Conservation (phyloP, 1,284 basidiomycete species). For the Polyporus tsugae region DNA sequence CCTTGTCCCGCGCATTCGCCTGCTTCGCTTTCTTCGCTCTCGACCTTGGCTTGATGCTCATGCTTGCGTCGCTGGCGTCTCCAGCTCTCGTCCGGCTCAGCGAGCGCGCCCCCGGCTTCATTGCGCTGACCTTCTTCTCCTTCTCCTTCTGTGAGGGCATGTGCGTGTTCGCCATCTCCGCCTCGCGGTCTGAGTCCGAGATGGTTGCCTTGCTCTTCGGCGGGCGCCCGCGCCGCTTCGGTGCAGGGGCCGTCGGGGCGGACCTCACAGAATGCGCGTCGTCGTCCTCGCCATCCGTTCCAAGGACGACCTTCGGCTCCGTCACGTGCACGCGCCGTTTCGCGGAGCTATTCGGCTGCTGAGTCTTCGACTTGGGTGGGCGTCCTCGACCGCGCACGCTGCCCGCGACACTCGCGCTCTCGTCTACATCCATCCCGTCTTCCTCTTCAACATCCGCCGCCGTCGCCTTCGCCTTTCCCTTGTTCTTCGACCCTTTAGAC, state of each 20-base stretch:
- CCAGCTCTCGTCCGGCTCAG: slow-evolving; percentile 33
- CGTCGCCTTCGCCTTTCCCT: slow-evolving; percentile 24
- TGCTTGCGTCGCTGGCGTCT: slow-evolving; percentile 26
- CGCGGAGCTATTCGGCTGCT: slow-evolving; percentile 23
- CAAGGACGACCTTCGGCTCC: slow-evolving; percentile 30
- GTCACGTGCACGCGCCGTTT: slow-evolving; percentile 33
- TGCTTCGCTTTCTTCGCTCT: slow-evolving; percentile 31
- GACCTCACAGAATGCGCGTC: slow-evolving; percentile 30
- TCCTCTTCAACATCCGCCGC: slow-evolving; percentile 30
- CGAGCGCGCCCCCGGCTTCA: slow-evolving; percentile 33
- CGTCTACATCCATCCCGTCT: slow-evolving; percentile 42
- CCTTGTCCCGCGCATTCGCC: slow-evolving; percentile 25
- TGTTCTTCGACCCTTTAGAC: slow-evolving; percentile 20
- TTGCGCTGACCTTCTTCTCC: slow-evolving; percentile 30
- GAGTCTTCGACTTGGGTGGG: slow-evolving; percentile 31
- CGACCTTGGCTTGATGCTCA: slow-evolving; percentile 27
- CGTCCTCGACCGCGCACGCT: slow-evolving; percentile 34
- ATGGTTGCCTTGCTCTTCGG: slow-evolving; percentile 38
- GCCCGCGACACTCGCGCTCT: slow-evolving; percentile 34
- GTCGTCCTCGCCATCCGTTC: slow-evolving; percentile 34
- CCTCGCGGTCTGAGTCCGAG: slow-evolving; percentile 35
- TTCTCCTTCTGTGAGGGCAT: slow-evolving; percentile 18
- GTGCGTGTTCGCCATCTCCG: slow-evolving; percentile 30
- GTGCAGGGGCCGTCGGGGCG: slow-evolving; percentile 24
- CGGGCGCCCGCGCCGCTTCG: slow-evolving; percentile 38